Evolutionary conservation across 108 stramenopile species (phyloP), one percentile per base, ranked within the genome.

Genomic region (Phaeodactylum tricornutum): DNA sequence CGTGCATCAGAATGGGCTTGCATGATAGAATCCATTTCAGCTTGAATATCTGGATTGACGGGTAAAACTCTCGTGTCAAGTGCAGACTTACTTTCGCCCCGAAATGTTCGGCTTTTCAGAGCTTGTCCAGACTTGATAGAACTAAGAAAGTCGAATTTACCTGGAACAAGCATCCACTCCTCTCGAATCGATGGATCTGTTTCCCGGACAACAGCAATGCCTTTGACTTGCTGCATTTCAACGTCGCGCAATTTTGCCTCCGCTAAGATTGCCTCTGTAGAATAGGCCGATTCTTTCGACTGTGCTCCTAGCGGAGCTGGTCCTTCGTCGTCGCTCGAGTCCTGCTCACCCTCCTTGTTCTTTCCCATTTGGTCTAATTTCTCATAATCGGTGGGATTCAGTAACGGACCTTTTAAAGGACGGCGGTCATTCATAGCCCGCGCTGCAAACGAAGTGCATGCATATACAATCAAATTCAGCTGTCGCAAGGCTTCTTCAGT

Each of bases 111-210:
- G 32, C 61, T 68, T 40, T 66, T 67, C 33, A 72, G 57, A 0
- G 58, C 43, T 21, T 70, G 61, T 15, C 75, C 60, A 1, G 75
- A 52, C 47, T 72, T 71, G 40, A 91, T 75, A 7, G 71, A 70
- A 26, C 81, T 75, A 32, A 91, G 36, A 52, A 91, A 80, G 48
- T 86, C 83, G 44, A 77, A 81, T 52, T 91, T 73, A 0, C 89
- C 89, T 1, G 89, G 84, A 11, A 68, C 66, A 55, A 84, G 44
- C 89, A 91, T 91, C 89, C 89, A 91, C 58, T 91, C 89, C 52
- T 87, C 89, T 43, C 84, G 50, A n/a, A 40, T 22, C 4, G 25
- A 26, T n/a, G n/a, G n/a, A n/a, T n/a, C n/a, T n/a, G n/a, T n/a
- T n/a, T n/a, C n/a, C n/a, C n/a, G n/a, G n/a, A n/a, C n/a, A 4